Conservation (phyloP, 2,329 filamentous ascomycete genomes). For the Bertia moriformis region DNA sequence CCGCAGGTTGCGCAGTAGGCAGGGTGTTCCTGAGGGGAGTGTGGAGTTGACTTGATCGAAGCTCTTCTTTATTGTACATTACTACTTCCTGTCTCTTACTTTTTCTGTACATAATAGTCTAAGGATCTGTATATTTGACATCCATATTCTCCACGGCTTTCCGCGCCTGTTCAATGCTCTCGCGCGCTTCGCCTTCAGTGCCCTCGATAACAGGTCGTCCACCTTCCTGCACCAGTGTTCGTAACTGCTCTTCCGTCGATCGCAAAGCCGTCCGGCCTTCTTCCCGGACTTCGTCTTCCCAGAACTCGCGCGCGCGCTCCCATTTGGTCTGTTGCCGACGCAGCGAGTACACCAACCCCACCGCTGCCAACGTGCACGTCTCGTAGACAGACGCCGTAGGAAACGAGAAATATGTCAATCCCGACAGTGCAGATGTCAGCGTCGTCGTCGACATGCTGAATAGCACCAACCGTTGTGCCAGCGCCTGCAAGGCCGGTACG, state of each 20-base stretch:
- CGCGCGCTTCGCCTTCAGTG: not conserved
- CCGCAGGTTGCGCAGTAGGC: conserved; percentile 1
- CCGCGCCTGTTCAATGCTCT: not conserved
- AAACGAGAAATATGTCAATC: conserved; percentile 36
- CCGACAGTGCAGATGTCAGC: conserved; percentile 32
- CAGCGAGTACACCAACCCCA: conserved; percentile 41
- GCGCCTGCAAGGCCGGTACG: conserved; percentile 24
- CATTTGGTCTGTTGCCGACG: conserved; percentile 42
- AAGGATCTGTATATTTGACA: no score
- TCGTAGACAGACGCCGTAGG: conserved; percentile 36
- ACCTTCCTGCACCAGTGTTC: conserved; percentile 25
- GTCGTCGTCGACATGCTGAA: conserved; percentile 39
- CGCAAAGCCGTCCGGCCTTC: conserved; percentile 38
- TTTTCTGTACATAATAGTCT: no score
- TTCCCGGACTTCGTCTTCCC: conserved; percentile 36
- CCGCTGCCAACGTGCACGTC: conserved; percentile 39
- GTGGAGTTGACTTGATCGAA: not conserved
- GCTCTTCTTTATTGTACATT: not conserved
- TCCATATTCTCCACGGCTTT: not conserved
- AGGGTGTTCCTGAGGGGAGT: not conserved
- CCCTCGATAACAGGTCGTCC: conserved; percentile 13
- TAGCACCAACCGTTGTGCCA: conserved; percentile 31
- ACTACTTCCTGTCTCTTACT: no score
- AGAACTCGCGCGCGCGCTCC: conserved; percentile 33
- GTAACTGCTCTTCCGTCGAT: conserved; percentile 32